Conservation (phyloP, 2,329 filamentous ascomycete species). For the Colletotrichum liriopes region DNA sequence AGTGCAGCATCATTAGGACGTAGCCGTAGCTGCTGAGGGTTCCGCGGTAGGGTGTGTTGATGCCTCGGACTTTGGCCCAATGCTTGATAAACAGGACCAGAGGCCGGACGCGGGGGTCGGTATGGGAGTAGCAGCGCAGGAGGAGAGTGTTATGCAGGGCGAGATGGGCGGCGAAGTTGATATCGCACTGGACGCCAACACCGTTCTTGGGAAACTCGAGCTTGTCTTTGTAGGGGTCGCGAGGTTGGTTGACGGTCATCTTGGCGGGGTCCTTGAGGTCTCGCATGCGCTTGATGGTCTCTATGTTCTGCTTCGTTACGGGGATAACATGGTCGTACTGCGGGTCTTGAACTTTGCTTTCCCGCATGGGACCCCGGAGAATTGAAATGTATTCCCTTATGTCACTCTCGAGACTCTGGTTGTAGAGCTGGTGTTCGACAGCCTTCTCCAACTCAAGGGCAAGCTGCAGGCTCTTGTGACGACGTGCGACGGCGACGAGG, state of each 20-base stretch:
- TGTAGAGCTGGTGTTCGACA: slow-evolving; percentile 64
- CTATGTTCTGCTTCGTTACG: slow-evolving; percentile 51
- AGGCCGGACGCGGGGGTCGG: slow-evolving; percentile 82
- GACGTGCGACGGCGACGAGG: slow-evolving; percentile 61
- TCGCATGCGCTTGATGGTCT: slow-evolving; percentile 61
- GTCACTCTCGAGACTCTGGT: slow-evolving; percentile 49
- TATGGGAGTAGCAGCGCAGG: slow-evolving; percentile 85
- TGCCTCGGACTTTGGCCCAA: slow-evolving; percentile 88
- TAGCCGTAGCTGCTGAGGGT: slow-evolving; percentile 93
- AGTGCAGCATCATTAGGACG: slow-evolving; percentile 93
- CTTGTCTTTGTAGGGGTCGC: slow-evolving; percentile 69
- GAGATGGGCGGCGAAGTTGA: slow-evolving; percentile 91
- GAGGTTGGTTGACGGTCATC: slow-evolving; percentile 65
- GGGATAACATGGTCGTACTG: slow-evolving; percentile 55
- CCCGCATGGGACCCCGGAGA: slow-evolving; percentile 58
- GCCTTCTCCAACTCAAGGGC: slow-evolving; percentile 70
- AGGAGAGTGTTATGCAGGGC: slow-evolving; percentile 88
- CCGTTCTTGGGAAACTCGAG: slow-evolving; percentile 85
- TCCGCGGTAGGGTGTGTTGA: slow-evolving; percentile 89
- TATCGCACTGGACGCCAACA: slow-evolving; percentile 89
- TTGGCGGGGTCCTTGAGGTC: slow-evolving; percentile 65
- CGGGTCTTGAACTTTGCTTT: slow-evolving; percentile 43
- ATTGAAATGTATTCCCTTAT: slow-evolving; percentile 67
- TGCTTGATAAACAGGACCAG: slow-evolving; percentile 91
- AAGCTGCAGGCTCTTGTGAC: slow-evolving; percentile 71